Percentiles rank a stretch among this genome's conserved stretches.
Evolutionary conservation across 129 eudicot genomes (phyloP).

Genomic region (Lonicera japonica): DNA sequence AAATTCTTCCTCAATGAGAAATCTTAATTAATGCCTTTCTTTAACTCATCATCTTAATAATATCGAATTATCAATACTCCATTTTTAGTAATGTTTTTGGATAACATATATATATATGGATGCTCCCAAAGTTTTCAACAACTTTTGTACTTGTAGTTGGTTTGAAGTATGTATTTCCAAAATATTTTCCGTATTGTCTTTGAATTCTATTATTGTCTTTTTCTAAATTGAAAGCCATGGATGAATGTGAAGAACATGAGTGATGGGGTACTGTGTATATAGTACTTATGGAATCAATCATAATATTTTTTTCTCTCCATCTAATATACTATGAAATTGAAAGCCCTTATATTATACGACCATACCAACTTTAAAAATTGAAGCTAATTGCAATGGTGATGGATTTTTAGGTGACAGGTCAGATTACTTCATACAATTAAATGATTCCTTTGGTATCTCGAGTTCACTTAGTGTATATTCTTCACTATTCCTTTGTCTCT

Average conservation of each 20-base stretch:
- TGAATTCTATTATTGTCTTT: too few relatives aligned
- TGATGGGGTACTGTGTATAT: background rate
- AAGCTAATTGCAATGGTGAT: background rate
- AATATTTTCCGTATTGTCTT: too few relatives aligned
- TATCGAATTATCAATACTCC: too few relatives aligned
- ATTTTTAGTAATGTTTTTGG: too few relatives aligned
- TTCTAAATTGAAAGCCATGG: background rate
- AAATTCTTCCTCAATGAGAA: too few relatives aligned
- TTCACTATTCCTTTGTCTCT: too few relatives aligned
- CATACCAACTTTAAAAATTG: background rate
- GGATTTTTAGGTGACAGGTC: background rate
- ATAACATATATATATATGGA: too few relatives aligned
- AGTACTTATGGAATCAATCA: background rate
- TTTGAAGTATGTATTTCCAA: too few relatives aligned
- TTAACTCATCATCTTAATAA: too few relatives aligned
- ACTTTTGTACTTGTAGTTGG: too few relatives aligned
- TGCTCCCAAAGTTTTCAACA: too few relatives aligned
- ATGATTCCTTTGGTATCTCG: background rate
- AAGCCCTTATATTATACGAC: background rate
- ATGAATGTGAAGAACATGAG: background rate
- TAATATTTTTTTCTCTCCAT: background rate
- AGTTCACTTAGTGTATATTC: background rate
- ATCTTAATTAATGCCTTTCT: too few relatives aligned
- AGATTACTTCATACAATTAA: background rate
- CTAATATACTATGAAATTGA: background rate